phyloP scores from a whole-genome alignment of 371 early-diverging fungal genomes.

The Mucor saturninus region DNA sequence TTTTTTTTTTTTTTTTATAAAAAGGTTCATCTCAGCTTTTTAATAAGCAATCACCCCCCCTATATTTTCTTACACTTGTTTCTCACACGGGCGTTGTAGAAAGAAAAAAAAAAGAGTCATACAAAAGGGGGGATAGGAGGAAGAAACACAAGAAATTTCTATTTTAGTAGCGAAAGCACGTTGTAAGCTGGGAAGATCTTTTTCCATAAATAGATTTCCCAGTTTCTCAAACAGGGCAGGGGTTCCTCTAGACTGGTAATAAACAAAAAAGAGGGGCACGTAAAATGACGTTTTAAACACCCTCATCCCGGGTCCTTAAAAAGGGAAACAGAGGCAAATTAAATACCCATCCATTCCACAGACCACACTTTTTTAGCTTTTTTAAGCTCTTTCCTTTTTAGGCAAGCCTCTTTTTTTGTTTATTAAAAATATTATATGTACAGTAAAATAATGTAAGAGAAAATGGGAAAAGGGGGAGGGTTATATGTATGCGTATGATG shows the following conservation, averaged over 20 bases:
- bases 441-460: background rate
- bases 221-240: too few species aligned
- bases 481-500: constrained; percentile 18
- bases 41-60: too few species aligned
- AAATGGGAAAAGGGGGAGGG: background rate
- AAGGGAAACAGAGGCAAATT: background rate
- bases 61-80: background rate
- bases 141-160: background rate
- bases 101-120: background rate
- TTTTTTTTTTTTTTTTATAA: constrained; percentile 15
- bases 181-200: constrained; percentile 17
- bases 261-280: too few species aligned
- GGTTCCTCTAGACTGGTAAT: background rate
- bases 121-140: too few species aligned
- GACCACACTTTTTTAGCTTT: background rate
- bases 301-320: background rate
- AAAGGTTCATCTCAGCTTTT: background rate
- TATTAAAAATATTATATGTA: background rate
- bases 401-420: too few species aligned
- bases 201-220: constrained; percentile 16
- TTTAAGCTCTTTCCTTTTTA: too few species aligned
- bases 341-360: too few species aligned
- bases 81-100: constrained; percentile 16
- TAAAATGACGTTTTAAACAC: background rate
- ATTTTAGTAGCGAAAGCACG: constrained; percentile 12